Base-by-base conservation (phyloP, 2,329 filamentous ascomycete genomes). In the Penicillium occitanis region DNA sequence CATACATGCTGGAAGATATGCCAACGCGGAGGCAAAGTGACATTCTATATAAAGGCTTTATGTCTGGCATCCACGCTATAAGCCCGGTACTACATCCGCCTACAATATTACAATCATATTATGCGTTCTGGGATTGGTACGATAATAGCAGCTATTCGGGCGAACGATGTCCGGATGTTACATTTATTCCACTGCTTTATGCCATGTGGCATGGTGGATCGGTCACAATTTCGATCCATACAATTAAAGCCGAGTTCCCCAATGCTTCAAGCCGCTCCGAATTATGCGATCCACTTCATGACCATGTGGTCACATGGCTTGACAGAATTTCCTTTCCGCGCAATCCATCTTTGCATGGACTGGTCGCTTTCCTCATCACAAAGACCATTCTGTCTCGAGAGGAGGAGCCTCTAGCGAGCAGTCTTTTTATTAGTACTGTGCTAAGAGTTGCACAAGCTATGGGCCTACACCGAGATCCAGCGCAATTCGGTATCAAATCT, bases 131-230 rank as follows among this genome's bases (percentile, higher is more conserved):
- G 80, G 71, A 79, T 37, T 82, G 80, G 80, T 81, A 81, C 66
- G 76, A 80, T 57, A 73, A 75, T 44, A 71, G 71, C 28, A 76
- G 72, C 48, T 74, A 78, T 48, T 76, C 76, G 1, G 76, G 76
- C 17, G 73, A 77, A 42, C 64, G 76, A 3, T 80, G 72, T 59
- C 77, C 78, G 0, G 76, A 79, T 55, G 76, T 78, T 1, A 78
- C 78, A 0, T 80, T 82, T 50, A 77, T 82, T 42, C 79, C 81
- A 2, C 69, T 82, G 3, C 70, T 83, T 4, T 80, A 80, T 67
- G 80, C 80, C 7, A 80, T 83, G 37, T 82, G 80, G 80, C 83
- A 81, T 68, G 78, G 80, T n/a, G 81, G 81, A 3, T 80, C 80
- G 2, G 78, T 81, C 8, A 81, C 79, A 1, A 72, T 82, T 3